Evolutionary conservation across 1,284 basidiomycete species (phyloP).

Genomic region (Kalmanozyma brasiliensis): DNA sequence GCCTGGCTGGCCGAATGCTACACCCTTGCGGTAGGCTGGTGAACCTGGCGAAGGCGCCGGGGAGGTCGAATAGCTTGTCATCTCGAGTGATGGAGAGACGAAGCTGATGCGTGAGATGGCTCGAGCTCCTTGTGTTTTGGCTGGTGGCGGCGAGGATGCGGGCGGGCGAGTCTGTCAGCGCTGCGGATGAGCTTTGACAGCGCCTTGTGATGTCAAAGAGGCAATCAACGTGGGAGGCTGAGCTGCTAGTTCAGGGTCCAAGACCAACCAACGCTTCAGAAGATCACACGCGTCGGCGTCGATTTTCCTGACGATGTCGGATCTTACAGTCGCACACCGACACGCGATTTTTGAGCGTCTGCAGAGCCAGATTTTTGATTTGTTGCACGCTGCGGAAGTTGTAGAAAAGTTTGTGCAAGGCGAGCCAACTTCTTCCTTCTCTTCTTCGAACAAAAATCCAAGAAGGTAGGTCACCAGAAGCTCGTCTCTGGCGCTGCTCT

Average conservation of each 20-base stretch:
- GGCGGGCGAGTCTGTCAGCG: too few species aligned
- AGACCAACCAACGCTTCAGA: slow-evolving; percentile 22
- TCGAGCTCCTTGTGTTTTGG: too few species aligned
- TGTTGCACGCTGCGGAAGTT: not conserved
- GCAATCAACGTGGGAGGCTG: not conserved
- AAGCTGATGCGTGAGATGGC: not conserved
- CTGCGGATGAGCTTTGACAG: not conserved
- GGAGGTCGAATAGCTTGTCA: slow-evolving; percentile 30
- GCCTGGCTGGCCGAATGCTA: slow-evolving; percentile 49
- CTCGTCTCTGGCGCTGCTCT: not conserved
- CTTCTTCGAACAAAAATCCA: slow-evolving; percentile 57
- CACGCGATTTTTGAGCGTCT: slow-evolving; percentile 9
- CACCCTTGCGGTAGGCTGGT: slow-evolving; percentile 47
- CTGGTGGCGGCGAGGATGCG: too few species aligned
- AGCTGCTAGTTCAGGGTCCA: slow-evolving; percentile 32
- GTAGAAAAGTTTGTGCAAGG: slow-evolving; percentile 23
- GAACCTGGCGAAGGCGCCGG: slow-evolving; percentile 32
- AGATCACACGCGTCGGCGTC: not conserved
- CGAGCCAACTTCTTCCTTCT: slow-evolving; percentile 23
- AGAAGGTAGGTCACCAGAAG: slow-evolving; percentile 41
- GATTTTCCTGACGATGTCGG: not conserved
- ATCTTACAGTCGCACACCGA: slow-evolving; percentile 7
- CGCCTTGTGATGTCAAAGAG: slow-evolving; percentile 17
- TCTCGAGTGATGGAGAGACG: not conserved
- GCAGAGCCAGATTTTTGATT: slow-evolving; percentile 1